These are phyloP conservation scores for Kondoa malvinella DNA, from an alignment of 768 basidiomycete genomes.

Conservation along the genomic window DNA sequence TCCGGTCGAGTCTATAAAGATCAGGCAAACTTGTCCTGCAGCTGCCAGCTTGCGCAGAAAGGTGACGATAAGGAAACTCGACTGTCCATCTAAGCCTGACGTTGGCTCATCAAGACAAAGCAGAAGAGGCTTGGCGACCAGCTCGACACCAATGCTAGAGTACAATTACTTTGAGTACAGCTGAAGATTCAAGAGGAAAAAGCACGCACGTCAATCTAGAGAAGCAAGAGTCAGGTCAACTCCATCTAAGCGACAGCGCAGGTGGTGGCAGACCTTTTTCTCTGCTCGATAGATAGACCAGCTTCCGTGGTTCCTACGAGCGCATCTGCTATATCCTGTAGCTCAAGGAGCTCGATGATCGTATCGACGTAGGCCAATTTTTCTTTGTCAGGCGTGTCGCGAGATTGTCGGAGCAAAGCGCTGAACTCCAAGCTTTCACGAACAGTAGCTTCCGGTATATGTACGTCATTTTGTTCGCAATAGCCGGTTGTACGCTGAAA, in stretches of 20 bases:
- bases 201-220: too few relatives aligned
- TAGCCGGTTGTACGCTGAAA: slow-evolving; percentile 5
- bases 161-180: too few relatives aligned
- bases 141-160: slow-evolving; percentile 53
- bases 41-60: slow-evolving; percentile 35
- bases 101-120: slow-evolving; percentile 40
- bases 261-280: neutral
- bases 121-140: slow-evolving; percentile 46
- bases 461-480: slow-evolving; percentile 23
- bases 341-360: slow-evolving; percentile 65
- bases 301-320: slow-evolving; percentile 38
- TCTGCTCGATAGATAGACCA: neutral
- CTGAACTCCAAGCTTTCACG: slow-evolving; percentile 36
- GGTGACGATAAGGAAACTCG: slow-evolving; percentile 35
- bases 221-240: slow-evolving; percentile 31
- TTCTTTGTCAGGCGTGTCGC: slow-evolving; percentile 14
- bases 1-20: neutral
- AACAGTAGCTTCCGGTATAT: slow-evolving; percentile 32
- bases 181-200: too few relatives aligned
- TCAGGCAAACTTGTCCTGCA: slow-evolving; percentile 34
- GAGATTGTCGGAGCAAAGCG: slow-evolving; percentile 34
- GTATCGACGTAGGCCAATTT: slow-evolving; percentile 33
- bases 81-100: slow-evolving; percentile 37
- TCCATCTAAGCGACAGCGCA: slow-evolving; percentile 26
- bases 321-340: slow-evolving; percentile 68